Conservation (phyloP, 768 basidiomycete genomes). For the Cystobasidium ongulense region DNA sequence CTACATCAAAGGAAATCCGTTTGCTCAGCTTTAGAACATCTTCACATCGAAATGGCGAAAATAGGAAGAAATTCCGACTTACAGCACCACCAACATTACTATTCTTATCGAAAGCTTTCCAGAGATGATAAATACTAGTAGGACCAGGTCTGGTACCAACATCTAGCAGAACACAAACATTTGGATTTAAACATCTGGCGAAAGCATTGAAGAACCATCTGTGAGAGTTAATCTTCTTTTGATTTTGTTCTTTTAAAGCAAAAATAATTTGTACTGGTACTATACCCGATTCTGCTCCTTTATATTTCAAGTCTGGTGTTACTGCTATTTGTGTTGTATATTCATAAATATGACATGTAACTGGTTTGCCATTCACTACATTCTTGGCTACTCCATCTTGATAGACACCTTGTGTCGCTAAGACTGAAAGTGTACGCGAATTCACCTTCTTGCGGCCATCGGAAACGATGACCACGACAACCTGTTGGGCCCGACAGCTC, state of each 20-base stretch:
- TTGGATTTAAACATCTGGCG: conserved; percentile 47
- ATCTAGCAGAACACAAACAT: conserved; percentile 62
- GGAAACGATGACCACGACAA: conserved; percentile 47
- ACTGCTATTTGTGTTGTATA: conserved; percentile 80
- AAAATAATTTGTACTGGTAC: conserved; percentile 90
- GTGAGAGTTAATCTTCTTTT: conserved; percentile 94
- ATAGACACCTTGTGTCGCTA: conserved; percentile 88
- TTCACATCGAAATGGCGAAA: neutral
- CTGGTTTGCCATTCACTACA: conserved; percentile 65
- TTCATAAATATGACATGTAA: conserved; percentile 60
- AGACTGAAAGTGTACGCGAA: conserved; percentile 61
- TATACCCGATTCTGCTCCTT: conserved; percentile 66
- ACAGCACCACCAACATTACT: conserved; percentile 69
- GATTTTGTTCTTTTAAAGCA: conserved; percentile 80
- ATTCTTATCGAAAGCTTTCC: conserved; percentile 46
- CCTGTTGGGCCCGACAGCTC: no score
- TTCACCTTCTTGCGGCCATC: conserved; percentile 47
- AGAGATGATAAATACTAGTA: conserved; percentile 70
- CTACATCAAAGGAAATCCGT: conserved; percentile 46
- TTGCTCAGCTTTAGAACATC: neutral
- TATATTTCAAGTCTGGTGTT: conserved; percentile 69
- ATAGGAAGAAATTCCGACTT: neutral
- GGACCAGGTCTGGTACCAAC: conserved; percentile 85
- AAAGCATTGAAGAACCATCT: conserved; percentile 88
- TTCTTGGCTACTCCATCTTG: conserved; percentile 85